Evolutionary conservation across 1,284 basidiomycete genomes (phyloP), one percentile per base, ranked within the genome.

Genomic region (Melampsora larici-populina): DNA sequence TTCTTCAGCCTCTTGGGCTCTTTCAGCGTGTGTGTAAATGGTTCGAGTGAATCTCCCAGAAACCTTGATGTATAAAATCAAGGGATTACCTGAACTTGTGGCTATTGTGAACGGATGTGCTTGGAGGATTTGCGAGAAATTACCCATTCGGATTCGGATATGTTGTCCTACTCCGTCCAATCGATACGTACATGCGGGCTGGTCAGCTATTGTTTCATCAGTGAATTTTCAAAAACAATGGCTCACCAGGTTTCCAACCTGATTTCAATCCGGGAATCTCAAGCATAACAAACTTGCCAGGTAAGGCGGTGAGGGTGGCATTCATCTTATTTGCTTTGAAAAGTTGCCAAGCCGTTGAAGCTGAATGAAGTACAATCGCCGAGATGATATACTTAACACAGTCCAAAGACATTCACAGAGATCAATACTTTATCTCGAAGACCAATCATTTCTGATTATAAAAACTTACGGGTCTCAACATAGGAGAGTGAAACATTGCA

Each of bases 51-150:
- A 78, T 60, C 46, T 66, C 26, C 75, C 75, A 31, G 65, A 67
- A 17, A 67, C 75, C 46, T 78, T 70, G 21, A 66, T 48, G 55
- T 78, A 78, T 70, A 78, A 58, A 40, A 78, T 36, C 1, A 78
- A 26, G 9, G 51, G 66, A 48, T 60, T 77, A 24, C 51, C 69
- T 55, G 60, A n/a, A 9, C 48, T 43, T 15, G 75, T 70, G 43
- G 75, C 75, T 33, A 78, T 70, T 21, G 75, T 78, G 65, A 78
- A 78, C 1, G 75, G 75, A 66, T 78, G 75, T 31, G 60, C 60
- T 70, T 78, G 60, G 21, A 78, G 31, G 29, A 58, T 49, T 13
- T 70, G 68, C 29, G 51, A 63, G 43, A 70, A 70, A 49, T 48
- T 26, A 24, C 60, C 67, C 15, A 78, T n/a, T 46, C 75, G 68